These are phyloP conservation scores for Colletotrichum phormii DNA, from an alignment of 2,329 filamentous ascomycete genomes.

Conservation along the genomic window DNA sequence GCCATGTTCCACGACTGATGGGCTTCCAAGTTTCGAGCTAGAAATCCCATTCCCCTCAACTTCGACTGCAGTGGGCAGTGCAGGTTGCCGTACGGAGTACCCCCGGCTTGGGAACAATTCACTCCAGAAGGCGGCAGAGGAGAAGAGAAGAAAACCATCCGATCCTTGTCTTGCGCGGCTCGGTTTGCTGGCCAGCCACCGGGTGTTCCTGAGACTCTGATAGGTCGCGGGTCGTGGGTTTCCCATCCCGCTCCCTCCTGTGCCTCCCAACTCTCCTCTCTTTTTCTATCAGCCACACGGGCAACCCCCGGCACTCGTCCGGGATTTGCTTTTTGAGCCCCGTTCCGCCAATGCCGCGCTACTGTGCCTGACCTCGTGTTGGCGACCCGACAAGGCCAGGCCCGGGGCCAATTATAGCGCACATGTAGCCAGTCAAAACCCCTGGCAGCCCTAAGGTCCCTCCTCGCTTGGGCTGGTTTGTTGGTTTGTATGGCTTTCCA, in stretches of 20 bases:
- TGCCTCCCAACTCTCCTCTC: background rate
- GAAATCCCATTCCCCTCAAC: background rate
- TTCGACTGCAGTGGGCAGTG: background rate
- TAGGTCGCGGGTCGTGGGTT: conserved; percentile 14
- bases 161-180: conserved; percentile 22
- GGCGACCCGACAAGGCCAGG: conserved; percentile 7
- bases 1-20: background rate
- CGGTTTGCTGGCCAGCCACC: conserved; percentile 16
- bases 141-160: background rate
- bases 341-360: conserved; percentile 31
- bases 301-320: background rate
- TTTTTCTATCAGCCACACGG: background rate
- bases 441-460: conserved; percentile 14
- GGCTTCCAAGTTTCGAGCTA: background rate
- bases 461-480: background rate
- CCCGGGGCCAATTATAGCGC: conserved; percentile 27
- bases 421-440: conserved; percentile 1
- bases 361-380: conserved; percentile 36
- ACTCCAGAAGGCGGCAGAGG: conserved; percentile 1
- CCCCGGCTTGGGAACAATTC: background rate
- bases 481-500: background rate
- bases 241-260: background rate
- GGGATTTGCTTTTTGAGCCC: conserved; percentile 21
- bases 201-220: conserved; percentile 5
- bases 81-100: background rate